Percentiles rank a stretch among this genome's conserved stretches.
Conservation (phyloP, 805 yeast species). For the Kodamaea leandrae region DNA sequence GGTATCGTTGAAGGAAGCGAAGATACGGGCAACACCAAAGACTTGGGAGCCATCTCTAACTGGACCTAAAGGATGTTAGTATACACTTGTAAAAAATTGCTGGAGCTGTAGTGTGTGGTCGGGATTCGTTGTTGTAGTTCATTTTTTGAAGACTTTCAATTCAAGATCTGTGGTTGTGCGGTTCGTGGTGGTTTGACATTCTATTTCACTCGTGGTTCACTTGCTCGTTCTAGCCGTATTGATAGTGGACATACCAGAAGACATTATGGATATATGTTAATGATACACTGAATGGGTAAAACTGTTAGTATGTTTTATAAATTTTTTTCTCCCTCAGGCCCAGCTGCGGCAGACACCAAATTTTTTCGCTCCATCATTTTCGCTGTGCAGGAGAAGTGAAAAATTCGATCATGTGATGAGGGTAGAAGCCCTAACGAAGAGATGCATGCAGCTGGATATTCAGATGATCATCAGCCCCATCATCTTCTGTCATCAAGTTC, state of each 20-base stretch:
- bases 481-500: too few species aligned
- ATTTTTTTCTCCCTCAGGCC: conserved; percentile 10
- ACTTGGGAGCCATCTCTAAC: conserved; percentile 96
- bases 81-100: conserved; percentile 2
- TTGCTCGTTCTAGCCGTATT: too few species aligned
- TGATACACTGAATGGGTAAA: conserved; percentile 14
- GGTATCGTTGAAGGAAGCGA: conserved; percentile 99
- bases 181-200: neutral
- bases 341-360: neutral
- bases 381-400: conserved; percentile 6
- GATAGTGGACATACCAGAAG: conserved; percentile 18
- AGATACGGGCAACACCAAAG: conserved; percentile 99
- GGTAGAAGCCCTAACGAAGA: conserved; percentile 7
- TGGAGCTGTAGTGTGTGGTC: neutral
- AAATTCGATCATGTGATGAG: conserved; percentile 1
- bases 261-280: conserved; percentile 16
- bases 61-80: conserved; percentile 25
- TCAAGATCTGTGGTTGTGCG: neutral
- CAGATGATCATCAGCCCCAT: too few species aligned
- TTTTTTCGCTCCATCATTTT: conserved; percentile 1
- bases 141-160: neutral
- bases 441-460: neutral
- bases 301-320: conserved; percentile 9
- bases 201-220: neutral
- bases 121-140: neutral